Conservation (phyloP, 768 basidiomycete species). For the Psilocybe cyanescens region DNA sequence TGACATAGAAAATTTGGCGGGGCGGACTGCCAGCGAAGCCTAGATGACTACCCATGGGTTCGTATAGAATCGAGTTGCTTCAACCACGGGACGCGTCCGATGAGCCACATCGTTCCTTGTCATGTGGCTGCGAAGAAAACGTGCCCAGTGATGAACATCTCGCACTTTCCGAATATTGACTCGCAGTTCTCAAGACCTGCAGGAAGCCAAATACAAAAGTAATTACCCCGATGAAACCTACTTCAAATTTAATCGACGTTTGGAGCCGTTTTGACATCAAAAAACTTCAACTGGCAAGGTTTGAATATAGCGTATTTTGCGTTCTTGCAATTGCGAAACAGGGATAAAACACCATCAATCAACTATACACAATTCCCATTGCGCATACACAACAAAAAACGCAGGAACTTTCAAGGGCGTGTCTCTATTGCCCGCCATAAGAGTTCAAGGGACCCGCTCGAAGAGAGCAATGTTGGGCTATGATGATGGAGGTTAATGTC, state of each 20-base stretch:
- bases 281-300: background rate
- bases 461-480: background rate
- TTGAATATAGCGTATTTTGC: background rate
- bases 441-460: too few relatives aligned
- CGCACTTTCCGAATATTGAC: conserved; percentile 1
- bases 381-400: too few relatives aligned
- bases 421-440: too few relatives aligned
- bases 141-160: background rate
- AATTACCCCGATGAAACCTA: too few relatives aligned
- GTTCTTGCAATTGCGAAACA: too few relatives aligned
- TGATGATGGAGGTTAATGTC: background rate
- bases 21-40: background rate
- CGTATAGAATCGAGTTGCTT: background rate
- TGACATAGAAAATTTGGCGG: background rate
- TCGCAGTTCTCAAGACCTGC: background rate
- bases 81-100: background rate
- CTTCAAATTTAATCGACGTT: too few relatives aligned
- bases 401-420: background rate
- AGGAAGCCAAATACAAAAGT: background rate
- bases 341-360: too few relatives aligned
- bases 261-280: background rate
- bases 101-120: background rate
- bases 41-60: background rate
- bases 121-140: conserved; percentile 9
- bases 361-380: too few relatives aligned